Base-by-base conservation (phyloP, 345 rosid species). In the Angophora floribunda region DNA sequence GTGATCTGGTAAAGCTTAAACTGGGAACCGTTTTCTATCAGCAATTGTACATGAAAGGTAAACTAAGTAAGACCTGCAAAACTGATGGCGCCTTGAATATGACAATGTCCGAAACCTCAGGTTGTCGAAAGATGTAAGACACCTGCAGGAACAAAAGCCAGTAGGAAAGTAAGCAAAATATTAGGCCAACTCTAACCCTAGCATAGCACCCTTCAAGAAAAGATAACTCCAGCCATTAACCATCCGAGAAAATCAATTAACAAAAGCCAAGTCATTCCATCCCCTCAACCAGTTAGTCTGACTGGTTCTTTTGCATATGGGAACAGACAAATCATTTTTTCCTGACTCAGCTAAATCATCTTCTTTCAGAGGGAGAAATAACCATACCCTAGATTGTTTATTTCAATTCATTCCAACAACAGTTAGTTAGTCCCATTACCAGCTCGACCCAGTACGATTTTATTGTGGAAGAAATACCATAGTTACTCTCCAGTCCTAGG, bases 51-150 rank as follows among this genome's bases (percentile, higher is more conserved):
- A 45, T 22, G 14, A 57, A 63, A 24, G 53, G 41, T 36, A 3
- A 85, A 57, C 10, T 41, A 32, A 53, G 47, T 15, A 57, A 12
- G 88, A 95, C 99, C 96, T 93, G 93, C 91, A 96, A 91, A 89
- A 93, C 80, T 24, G 97, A 95, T 92, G 99, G 99, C 44, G 96
- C 98, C 94, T 94, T 96, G 89, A 96, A 96, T 90, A 97, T 94
- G 67, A 96, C 99, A 30, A 95, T 95, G 90, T 97, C 99, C 1
- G 93, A 95, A 89, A 96, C 97, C 90, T 96, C 96, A 26, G 99
- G 99, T 87, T 95, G 91, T 85, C 96, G 94, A 91, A 97, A 97
- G 51, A 95, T 9, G 70, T 96, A 97, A 9, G 99, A 96, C 84
- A 96, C 97, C 99, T 96, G 91, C 36, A 78, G 85, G 28, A 90